Percentiles rank a stretch among this genome's conserved stretches.
Conservation (phyloP, 2,329 filamentous ascomycete species). For the Mariannaea sp. region DNA sequence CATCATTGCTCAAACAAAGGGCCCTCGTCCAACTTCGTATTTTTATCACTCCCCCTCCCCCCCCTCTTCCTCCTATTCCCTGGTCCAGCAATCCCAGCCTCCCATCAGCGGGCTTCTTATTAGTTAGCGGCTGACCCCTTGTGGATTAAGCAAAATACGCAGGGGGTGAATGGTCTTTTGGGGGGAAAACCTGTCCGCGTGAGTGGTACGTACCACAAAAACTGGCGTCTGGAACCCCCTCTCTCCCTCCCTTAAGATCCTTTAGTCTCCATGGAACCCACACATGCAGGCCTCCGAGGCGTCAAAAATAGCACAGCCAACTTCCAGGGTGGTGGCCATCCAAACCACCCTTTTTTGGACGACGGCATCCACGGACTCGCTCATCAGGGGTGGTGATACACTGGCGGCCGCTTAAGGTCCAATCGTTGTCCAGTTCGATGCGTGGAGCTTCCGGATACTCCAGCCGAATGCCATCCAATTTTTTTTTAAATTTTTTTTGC, state of each 20-base stretch:
- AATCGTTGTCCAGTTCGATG: no score
- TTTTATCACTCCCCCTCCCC: not conserved
- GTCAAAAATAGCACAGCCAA: constrained; percentile 37
- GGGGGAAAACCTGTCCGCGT: constrained; percentile 4
- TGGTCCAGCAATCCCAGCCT: not conserved
- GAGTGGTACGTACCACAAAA: not conserved
- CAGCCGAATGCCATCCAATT: no score
- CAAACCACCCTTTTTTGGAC: no score
- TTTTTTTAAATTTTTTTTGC: no score
- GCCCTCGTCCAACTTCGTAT: constrained; percentile 5
- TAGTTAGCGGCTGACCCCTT: not conserved
- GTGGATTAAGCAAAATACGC: not conserved
- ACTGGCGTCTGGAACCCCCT: not conserved
- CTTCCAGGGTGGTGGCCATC: not conserved
- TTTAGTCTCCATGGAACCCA: not conserved
- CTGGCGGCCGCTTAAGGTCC: no score
- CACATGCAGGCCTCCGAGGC: not conserved
- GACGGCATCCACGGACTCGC: not conserved
- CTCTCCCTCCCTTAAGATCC: not conserved
- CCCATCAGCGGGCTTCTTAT: constrained; percentile 12
- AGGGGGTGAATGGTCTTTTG: no score
- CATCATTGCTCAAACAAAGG: not conserved
- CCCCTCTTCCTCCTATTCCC: not conserved
- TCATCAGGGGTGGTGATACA: no score
- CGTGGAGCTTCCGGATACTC: no score